Base-by-base conservation (phyloP, 1,284 basidiomycete species). In the Moesziomyces antarcticus region DNA sequence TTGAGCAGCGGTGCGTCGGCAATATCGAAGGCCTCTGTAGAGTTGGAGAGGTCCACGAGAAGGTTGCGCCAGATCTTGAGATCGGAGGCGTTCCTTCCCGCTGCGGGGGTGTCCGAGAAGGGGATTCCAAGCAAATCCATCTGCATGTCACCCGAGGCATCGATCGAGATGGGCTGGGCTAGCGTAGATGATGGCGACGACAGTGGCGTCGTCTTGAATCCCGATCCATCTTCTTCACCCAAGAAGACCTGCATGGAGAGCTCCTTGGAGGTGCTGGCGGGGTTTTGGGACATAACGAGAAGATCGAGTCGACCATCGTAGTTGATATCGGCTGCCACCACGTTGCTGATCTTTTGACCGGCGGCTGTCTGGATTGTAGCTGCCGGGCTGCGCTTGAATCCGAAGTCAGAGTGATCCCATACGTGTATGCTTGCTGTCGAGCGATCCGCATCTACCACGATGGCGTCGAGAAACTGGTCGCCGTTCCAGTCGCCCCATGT, bases 401-500 rank as follows among this genome's bases (percentile, higher is more conserved):
- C 69, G 78, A 92, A 93, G 16, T 33, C 25, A 22, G 18, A 88
- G 80, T 94, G 92, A 81, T 91, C 88, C 96, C 96, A 99, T 20
- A 91, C 84, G 82, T 92, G 90, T 8, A 95, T 86, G 1, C 89
- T 87, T 13, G 97, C 78, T 0, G 90, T 90, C 69, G 89, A 90
- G 73, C 91, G 90, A 85, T 92, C 91, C 10, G 88, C 84, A 48
- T 87, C 90, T 25, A 98, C 86, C 11, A 90, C 87, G 57, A 98
- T 87, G 4, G 94, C 86, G 84, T 99, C 96, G 65, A 93, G 84
- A 80, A 94, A 82, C 25, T 77, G 78, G 84, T 98, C 94, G 5
- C 92, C 94, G 83, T 97, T 91, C 84, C 93, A 95, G 85, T 99
- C 96, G 30, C 93, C 96, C 80, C 94, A 92, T 2, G 94, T 95